Evolutionary conservation across 805 yeast species (phyloP).

Genomic region (Metschnikowia chrysomelidarum): DNA sequence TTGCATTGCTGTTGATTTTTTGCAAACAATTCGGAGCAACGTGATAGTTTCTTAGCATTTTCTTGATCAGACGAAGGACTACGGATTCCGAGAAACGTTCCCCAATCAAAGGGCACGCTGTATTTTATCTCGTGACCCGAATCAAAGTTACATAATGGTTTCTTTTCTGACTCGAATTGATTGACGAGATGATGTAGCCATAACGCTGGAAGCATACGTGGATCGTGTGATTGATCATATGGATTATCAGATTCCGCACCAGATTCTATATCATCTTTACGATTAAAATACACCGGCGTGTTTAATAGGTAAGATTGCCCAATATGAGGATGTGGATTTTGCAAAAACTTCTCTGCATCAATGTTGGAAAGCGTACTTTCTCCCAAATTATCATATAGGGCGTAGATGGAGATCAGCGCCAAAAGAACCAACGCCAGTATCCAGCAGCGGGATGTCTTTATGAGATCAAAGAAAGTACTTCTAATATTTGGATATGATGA

Average conservation of each 20-base stretch:
- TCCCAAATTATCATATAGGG: background rate
- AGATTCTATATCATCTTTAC: too few relatives aligned
- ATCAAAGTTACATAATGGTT: background rate
- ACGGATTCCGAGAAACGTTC: conserved; percentile 14
- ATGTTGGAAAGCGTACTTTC: conserved; percentile 2
- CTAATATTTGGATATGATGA: too few relatives aligned
- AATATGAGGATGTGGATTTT: conserved; percentile 1
- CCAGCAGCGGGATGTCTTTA: too few relatives aligned
- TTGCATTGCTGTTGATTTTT: too few relatives aligned
- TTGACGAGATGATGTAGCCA: conserved; percentile 2
- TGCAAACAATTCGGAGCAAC: too few relatives aligned
- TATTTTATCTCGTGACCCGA: background rate
- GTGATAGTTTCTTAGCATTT: too few relatives aligned
- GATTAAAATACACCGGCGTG: too few relatives aligned
- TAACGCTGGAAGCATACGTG: conserved; percentile 5
- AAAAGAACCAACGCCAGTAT: too few relatives aligned
- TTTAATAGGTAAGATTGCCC: conserved; percentile 1
- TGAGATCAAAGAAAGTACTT: too few relatives aligned
- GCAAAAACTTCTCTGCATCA: conserved; percentile 7
- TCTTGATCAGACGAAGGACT: too few relatives aligned
- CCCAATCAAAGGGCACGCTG: conserved; percentile 5
- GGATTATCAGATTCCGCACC: too few relatives aligned
- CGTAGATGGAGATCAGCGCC: conserved; percentile 1
- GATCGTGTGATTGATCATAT: conserved; percentile 1
- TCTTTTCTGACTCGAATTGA: background rate